These are phyloP conservation scores for Perilla frutescens DNA, from an alignment of 257 asterid genomes.

Conservation along the genomic window DNA sequence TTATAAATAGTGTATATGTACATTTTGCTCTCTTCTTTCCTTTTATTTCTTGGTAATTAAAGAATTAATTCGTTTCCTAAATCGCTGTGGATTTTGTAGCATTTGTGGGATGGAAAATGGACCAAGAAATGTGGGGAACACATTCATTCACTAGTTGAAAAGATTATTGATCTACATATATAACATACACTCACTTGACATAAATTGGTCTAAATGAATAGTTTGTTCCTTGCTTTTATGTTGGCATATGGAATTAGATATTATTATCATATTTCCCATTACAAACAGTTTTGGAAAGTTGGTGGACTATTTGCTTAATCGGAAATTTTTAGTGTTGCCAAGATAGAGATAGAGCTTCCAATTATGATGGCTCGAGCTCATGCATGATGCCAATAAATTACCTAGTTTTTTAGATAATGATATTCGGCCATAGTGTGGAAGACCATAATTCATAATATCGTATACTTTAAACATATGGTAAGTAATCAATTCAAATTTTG, in stretches of 20 bases:
- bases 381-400: not conserved
- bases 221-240: constrained; percentile 32
- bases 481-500: too few species aligned
- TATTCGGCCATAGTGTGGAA: too few species aligned
- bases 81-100: constrained; percentile 34
- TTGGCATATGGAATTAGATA: constrained; percentile 15
- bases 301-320: constrained; percentile 15
- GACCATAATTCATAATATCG: too few species aligned
- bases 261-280: constrained; percentile 26
- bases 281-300: constrained; percentile 6
- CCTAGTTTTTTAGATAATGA: too few species aligned
- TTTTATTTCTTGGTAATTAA: constrained; percentile 33
- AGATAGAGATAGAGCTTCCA: constrained; percentile 9
- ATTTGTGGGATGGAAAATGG: constrained; percentile 16
- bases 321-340: constrained; percentile 22
- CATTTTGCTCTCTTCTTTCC: constrained; percentile 3
- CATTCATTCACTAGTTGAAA: constrained; percentile 67
- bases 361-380: not conserved
- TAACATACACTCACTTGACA: not conserved
- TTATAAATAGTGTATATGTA: constrained; percentile 20
- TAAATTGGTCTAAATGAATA: constrained; percentile 27
- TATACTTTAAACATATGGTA: too few species aligned
- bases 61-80: constrained; percentile 24
- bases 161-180: constrained; percentile 7
- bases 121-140: constrained; percentile 71